phyloP scores from a whole-genome alignment of 306 rosid genomes.

The Cicer bijugum region DNA sequence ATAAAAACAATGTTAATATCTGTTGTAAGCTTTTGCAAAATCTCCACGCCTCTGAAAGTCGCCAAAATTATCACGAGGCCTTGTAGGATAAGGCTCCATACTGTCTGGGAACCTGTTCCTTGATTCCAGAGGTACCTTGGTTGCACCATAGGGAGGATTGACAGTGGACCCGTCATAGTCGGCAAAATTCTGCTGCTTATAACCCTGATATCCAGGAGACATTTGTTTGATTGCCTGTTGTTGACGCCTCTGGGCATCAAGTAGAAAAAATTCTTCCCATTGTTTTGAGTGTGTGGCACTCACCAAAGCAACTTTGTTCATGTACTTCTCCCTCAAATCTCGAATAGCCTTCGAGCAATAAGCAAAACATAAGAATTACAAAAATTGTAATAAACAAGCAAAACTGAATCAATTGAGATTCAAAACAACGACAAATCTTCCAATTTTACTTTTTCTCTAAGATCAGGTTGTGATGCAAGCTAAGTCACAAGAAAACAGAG shows the following conservation, averaged over 20 bases:
- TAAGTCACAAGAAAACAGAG: slow-evolving; percentile 1
- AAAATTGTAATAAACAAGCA: neutral
- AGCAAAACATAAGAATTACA: slow-evolving; percentile 33
- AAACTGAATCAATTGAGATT: neutral
- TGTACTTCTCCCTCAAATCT: slow-evolving; percentile 85
- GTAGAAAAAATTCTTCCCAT: slow-evolving; percentile 87
- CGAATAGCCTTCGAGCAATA: slow-evolving; percentile 65
- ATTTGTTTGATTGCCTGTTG: slow-evolving; percentile 74
- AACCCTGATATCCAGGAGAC: slow-evolving; percentile 71
- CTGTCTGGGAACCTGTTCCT: slow-evolving; percentile 74
- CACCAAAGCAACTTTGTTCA: slow-evolving; percentile 73
- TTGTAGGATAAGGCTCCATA: slow-evolving; percentile 66
- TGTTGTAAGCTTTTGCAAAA: slow-evolving; percentile 74
- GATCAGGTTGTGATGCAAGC: slow-evolving; percentile 6
- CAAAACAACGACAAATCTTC: slow-evolving; percentile 23
- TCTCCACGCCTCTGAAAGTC: slow-evolving; percentile 84
- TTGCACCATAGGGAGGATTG: slow-evolving; percentile 67
- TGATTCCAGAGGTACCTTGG: slow-evolving; percentile 67
- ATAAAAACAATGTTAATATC: slow-evolving; percentile 64
- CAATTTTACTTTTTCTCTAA: slow-evolving; percentile 15
- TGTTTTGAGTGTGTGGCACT: slow-evolving; percentile 73
- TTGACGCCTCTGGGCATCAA: slow-evolving; percentile 79
- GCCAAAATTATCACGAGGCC: slow-evolving; percentile 77
- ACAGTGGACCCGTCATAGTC: slow-evolving; percentile 66
- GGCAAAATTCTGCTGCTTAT: slow-evolving; percentile 69